Evolutionary conservation across 2,329 filamentous ascomycete genomes (phyloP), one percentile per base, ranked within the genome.

Genomic region (Paracoccidioides lutzii): DNA sequence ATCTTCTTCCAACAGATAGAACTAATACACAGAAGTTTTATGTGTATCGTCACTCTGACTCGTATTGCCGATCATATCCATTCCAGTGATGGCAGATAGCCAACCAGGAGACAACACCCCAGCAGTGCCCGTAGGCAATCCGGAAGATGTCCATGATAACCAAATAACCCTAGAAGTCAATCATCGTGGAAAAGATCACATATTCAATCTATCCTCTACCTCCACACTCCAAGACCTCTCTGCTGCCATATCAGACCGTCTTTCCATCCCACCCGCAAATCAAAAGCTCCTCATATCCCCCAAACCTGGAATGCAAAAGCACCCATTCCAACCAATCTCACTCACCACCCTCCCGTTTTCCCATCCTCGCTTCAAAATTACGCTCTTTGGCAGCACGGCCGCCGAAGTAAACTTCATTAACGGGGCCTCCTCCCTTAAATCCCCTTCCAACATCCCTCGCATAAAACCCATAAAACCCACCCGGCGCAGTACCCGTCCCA

Each of bases 161-260:
- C 28, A 15, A 30, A 42, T 77, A 56, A 63, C 65, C 40, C 65
- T 83, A 42, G 78, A 73, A 14, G 66, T 84, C 57, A 75, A 76
- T 59, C 76, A 83, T 62, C 79, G 82, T 65, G 75, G 76, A 63
- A 75, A 75, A 52, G 69, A 73, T 1, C 69, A 81, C 60, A 67
- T 69, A 15, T 65, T 82, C 46, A 67, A 69, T 9, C 74, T 82
- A 48, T 63, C 77, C 14, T 53, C 70, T 40, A 67, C 75, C 58
- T 75, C 79, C 55, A 83, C 79, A 1, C 71, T 83, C 37, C 60
- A 67, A 59, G 72, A 74, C 56, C 71, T 76, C 50, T 65, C 72
- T 28, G 49, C 59, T 42, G 59, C 59, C 40, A 67, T 74, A 59
- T 63, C 69, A 49, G 53, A 61, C 28, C 61, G 55, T 4, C 65